phyloP scores from a whole-genome alignment of 768 basidiomycete species.

The Suillus variegatus region DNA sequence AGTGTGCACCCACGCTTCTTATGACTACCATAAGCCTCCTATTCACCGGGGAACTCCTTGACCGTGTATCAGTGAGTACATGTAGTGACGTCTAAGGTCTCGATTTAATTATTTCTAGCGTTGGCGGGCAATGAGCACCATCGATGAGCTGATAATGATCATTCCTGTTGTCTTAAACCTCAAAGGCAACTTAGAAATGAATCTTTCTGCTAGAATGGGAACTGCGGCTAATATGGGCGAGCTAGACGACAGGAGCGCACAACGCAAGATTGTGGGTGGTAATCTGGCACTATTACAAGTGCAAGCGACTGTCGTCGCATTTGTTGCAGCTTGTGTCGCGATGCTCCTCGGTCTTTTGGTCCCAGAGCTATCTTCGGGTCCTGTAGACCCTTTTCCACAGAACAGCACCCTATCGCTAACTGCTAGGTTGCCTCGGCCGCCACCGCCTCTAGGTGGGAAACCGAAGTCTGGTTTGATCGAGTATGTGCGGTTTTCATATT shows the following conservation, averaged over 20 bases:
- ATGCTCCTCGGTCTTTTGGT: conserved; percentile 70
- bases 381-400: conserved; percentile 8
- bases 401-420: conserved; percentile 16
- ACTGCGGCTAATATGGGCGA: conserved; percentile 95
- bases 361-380: conserved; percentile 33
- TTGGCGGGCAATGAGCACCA: conserved; percentile 86
- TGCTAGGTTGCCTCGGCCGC: conserved; percentile 23
- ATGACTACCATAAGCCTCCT: conserved; percentile 82
- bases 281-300: conserved; percentile 89
- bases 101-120: conserved; percentile 43
- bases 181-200: conserved; percentile 99
- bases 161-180: conserved; percentile 93
- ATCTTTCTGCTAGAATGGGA: conserved; percentile 91
- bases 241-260: conserved; percentile 68
- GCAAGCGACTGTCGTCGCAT: conserved; percentile 88
- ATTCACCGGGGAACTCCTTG: conserved; percentile 89
- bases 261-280: conserved; percentile 71
- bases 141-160: conserved; percentile 96
- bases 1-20: conserved; percentile 89
- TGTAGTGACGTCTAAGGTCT: conserved; percentile 8
- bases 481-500: conserved; percentile 29
- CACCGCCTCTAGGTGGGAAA: conserved; percentile 27
- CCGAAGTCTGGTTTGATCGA: conserved; percentile 40
- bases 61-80: conserved; percentile 76
- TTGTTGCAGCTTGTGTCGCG: conserved; percentile 78